Base-by-base conservation (phyloP, 495 filamentous ascomycete genomes). In the Xylaria nigripes region DNA sequence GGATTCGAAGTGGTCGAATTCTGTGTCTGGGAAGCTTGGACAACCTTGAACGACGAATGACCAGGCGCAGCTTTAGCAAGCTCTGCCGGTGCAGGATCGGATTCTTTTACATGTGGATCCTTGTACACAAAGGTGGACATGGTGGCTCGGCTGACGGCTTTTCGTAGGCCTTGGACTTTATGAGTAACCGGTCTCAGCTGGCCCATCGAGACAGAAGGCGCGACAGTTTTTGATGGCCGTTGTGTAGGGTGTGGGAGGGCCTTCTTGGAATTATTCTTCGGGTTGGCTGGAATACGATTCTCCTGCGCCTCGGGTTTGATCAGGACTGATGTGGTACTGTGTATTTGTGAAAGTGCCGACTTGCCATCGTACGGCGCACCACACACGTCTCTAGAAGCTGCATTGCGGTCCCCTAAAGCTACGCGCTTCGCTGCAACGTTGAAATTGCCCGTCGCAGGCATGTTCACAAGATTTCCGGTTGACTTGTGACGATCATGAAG, bases 401-500 rank as follows among this genome's bases (percentile, higher is more conserved):
- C 90, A 76, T 84, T 92, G 32, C 90, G 76, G 63, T 96, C 90
- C 15, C 79, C 86, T 68, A 93, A 89, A 15, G 81, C 86, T 34
- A 82, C 83, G 55, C 89, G 81, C 71, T 89, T 89, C 22, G 84
- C 74, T 38, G 76, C 80, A 48, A 80, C 80, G 68, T 86, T 92
- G 47, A 85, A 67, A 25, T 77, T 77, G 47, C 76, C 79, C 18
- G 73, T 77, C 44, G 80, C 72, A 15, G 76, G 58, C 56, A 73
- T 51, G 22, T 73, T 71, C 43, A 77, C 81, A 43, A 90, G 70
- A 42, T 84, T 86, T 19, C 86, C 78, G 8, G 81, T 84, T 0
- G 89, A 93, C 69, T 91, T 95, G 72, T 89, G 85, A 23, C 84
- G 85, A 61, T 92, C 85, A 59, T 90, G 87, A 51, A 86, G 68